Evolutionary conservation across 2,329 filamentous ascomycete genomes (phyloP), one percentile per base, ranked within the genome.

Genomic region (Mariannaea sp.): DNA sequence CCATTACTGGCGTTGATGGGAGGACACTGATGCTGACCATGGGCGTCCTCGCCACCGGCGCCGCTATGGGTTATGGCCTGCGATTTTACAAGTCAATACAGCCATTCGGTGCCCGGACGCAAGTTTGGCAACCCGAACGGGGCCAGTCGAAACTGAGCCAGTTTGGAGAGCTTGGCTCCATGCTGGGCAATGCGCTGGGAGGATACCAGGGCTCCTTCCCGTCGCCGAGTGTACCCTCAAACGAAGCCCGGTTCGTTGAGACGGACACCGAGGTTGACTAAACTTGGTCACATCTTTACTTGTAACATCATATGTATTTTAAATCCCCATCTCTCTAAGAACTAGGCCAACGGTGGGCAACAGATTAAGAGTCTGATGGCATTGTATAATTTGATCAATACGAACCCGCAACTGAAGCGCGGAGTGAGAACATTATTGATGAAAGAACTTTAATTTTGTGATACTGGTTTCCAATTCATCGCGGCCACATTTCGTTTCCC

Each of bases 141-240:
- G 62, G 59, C 10, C 61, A 68, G 1, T 65, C 68, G 2, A 68
- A 66, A 43, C 56, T 81, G 27, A 69, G 71, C 42, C 71, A 72
- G 51, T 78, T 79, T 57, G 79, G 79, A 3, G 75, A 78, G 17
- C 67, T 80, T 13, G 78, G 79, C 1, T 70, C 73, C 1, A 75
- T 82, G 67, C 59, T 82, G 24, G 62, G 64, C 12, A 70, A 66
- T 36, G 70, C 67, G 5, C 53, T 74, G 14, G 70, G 71, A 22
- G 60, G 64, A 2, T 63, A 60, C 43, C 55, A 57, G 19, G 47
- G 61, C 24, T 52, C 56, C 2, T 38, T 38, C n/a, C 57, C 52
- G 40, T 36, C 55, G 19, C 39, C 60, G 4, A 56, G 47, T n/a
- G 42, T 56, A 30, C 41, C 39, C 14, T 52, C 60, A 16, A 49